These are phyloP conservation scores for Butyriboletus loyo DNA, from an alignment of 768 basidiomycete genomes.

Conservation along the genomic window DNA sequence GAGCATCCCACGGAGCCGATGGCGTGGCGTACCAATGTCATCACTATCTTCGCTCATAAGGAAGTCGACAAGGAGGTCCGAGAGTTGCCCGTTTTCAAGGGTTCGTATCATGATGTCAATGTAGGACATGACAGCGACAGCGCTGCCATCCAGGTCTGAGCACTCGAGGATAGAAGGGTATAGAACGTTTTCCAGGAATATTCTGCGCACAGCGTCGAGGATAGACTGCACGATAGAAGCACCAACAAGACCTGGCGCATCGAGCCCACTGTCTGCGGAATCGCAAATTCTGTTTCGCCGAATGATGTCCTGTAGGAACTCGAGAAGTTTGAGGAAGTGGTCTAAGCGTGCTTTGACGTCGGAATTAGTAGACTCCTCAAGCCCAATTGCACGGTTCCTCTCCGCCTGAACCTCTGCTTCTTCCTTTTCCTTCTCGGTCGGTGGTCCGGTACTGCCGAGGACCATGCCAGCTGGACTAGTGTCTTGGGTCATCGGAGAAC, in stretches of 20 bases:
- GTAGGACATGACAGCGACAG: constrained; percentile 94
- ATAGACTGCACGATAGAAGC: constrained; percentile 81
- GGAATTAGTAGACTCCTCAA: constrained; percentile 71
- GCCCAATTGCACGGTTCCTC: constrained; percentile 53
- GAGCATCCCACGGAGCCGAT: constrained; percentile 41
- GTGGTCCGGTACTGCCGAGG: constrained; percentile 61
- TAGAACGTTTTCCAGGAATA: constrained; percentile 90
- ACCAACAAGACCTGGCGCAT: constrained; percentile 68
- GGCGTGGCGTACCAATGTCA: constrained; percentile 48
- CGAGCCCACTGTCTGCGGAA: constrained; percentile 34
- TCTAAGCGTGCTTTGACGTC: constrained; percentile 82
- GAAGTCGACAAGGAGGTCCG: constrained; percentile 71
- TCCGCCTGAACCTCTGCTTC: constrained; percentile 51
- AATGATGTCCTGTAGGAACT: constrained; percentile 89
- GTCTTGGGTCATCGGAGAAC: constrained; percentile 40
- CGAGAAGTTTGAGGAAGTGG: constrained; percentile 85
- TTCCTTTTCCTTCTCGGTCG: constrained; percentile 55
- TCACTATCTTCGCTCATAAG: constrained; percentile 84
- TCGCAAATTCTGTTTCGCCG: constrained; percentile 55
- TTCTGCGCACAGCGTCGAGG: constrained; percentile 73
- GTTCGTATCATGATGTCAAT: constrained; percentile 85
- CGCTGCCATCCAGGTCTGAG: constrained; percentile 90
- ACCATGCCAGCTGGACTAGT: constrained; percentile 56
- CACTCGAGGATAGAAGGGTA: constrained; percentile 93
- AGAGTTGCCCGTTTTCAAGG: constrained; percentile 63